phyloP scores from a whole-genome alignment of 441 rosid species.

The Geranium incanum region DNA sequence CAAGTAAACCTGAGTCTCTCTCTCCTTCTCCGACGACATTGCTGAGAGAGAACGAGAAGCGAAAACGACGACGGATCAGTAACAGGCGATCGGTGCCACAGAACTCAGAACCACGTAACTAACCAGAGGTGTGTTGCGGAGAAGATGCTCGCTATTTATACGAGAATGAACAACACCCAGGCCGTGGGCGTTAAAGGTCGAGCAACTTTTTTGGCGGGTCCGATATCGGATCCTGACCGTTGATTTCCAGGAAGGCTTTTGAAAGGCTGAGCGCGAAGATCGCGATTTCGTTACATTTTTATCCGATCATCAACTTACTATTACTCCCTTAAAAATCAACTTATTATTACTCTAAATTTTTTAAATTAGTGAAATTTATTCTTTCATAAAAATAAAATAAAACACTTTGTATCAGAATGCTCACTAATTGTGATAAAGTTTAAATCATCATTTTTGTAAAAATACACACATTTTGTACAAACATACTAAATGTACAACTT shows the following conservation, averaged over 20 bases:
- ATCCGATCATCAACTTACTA: too few relatives aligned
- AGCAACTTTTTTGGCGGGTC: not conserved
- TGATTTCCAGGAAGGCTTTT: not conserved
- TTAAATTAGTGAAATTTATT: too few relatives aligned
- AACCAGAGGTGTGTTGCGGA: not conserved
- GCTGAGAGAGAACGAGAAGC: constrained; percentile 7
- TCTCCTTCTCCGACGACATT: constrained; percentile 73
- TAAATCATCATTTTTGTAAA: too few relatives aligned
- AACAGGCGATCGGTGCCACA: too few relatives aligned
- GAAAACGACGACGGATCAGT: not conserved
- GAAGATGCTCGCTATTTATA: not conserved
- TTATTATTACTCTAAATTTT: too few relatives aligned
- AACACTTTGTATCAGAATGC: too few relatives aligned
- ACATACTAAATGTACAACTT: too few relatives aligned
- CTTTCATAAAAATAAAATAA: too few relatives aligned
- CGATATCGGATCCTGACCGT: not conserved
- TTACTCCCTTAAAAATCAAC: too few relatives aligned
- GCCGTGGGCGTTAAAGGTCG: not conserved
- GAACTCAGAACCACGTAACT: not conserved
- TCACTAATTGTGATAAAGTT: too few relatives aligned
- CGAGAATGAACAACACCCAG: not conserved
- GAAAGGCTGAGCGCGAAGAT: not conserved
- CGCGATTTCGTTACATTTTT: not conserved
- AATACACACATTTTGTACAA: too few relatives aligned
- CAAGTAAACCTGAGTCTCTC: constrained; percentile 78